Conservation (phyloP, 2,329 filamentous ascomycete species). For the Tolypocladium album region DNA sequence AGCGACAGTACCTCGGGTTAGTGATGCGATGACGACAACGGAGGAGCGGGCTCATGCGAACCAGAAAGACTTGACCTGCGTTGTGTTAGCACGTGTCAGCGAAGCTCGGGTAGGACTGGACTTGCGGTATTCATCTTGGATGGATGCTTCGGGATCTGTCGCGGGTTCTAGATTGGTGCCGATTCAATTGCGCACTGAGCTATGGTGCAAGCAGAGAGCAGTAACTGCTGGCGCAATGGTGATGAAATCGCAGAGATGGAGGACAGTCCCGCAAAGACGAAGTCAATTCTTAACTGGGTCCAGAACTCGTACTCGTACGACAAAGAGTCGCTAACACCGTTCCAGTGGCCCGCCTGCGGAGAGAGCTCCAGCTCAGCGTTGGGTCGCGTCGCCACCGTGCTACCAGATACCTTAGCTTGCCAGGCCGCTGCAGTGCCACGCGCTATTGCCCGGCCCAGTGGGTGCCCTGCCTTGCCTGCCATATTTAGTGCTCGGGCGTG, state of each 20-base stretch:
- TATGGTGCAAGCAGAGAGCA: too few relatives aligned
- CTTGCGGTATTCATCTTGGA: conserved; percentile 45
- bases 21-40: background rate
- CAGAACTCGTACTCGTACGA: background rate
- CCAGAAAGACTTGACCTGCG: conserved; percentile 56
- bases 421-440: too few relatives aligned
- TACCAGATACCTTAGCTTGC: too few relatives aligned
- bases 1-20: conserved; percentile 3
- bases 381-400: background rate
- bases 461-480: background rate
- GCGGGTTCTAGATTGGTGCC: background rate
- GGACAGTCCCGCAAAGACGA: background rate
- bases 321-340: background rate
- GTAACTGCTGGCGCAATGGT: background rate
- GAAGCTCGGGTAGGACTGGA: background rate
- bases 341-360: background rate
- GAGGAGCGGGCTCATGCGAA: conserved; percentile 22
- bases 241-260: background rate
- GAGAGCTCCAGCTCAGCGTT: background rate
- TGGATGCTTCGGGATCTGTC: background rate
- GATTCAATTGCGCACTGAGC: background rate
- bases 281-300: background rate
- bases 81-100: conserved; percentile 1
- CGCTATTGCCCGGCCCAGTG: background rate
- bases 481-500: background rate